phyloP scores from a whole-genome alignment of 2,329 filamentous ascomycete species.

The Epichloe glyceriae region DNA sequence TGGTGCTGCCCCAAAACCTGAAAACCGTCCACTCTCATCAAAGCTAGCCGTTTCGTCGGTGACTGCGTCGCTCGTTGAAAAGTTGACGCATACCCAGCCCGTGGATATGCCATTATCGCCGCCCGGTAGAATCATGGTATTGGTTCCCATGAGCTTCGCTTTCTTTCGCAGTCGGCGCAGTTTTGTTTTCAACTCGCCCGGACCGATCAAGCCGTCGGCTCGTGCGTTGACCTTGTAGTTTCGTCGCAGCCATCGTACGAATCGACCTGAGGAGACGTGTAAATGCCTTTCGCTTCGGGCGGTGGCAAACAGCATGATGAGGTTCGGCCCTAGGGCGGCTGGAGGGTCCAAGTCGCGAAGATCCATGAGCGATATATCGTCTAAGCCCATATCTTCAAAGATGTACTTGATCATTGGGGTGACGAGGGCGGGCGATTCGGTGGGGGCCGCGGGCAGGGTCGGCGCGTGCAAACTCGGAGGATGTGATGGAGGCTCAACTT shows the following conservation, averaged over 20 bases:
- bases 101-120: conserved; percentile 80
- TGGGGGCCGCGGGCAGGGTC: conserved; percentile 43
- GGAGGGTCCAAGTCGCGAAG: conserved; percentile 75
- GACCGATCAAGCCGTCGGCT: conserved; percentile 78
- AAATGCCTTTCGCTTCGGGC: conserved; percentile 88
- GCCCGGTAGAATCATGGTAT: conserved; percentile 48
- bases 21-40: conserved; percentile 43
- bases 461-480: conserved; percentile 33
- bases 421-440: conserved; percentile 58
- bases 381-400: conserved; percentile 74
- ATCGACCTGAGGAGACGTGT: conserved; percentile 78
- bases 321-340: conserved; percentile 71
- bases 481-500: conserved; percentile 50
- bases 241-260: conserved; percentile 72
- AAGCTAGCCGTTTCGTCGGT: conserved; percentile 29
- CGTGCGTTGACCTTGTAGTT: conserved; percentile 59
- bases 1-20: conserved; percentile 57
- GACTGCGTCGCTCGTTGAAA: conserved; percentile 55
- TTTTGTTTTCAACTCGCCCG: conserved; percentile 84
- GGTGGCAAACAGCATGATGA: conserved; percentile 87
- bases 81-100: conserved; percentile 92
- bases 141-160: conserved; percentile 66
- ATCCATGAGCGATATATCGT: conserved; percentile 69
- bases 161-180: conserved; percentile 67
- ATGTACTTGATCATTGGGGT: conserved; percentile 62